Conservation (phyloP, 805 yeast species). For the Ogataea polymorpha region DNA sequence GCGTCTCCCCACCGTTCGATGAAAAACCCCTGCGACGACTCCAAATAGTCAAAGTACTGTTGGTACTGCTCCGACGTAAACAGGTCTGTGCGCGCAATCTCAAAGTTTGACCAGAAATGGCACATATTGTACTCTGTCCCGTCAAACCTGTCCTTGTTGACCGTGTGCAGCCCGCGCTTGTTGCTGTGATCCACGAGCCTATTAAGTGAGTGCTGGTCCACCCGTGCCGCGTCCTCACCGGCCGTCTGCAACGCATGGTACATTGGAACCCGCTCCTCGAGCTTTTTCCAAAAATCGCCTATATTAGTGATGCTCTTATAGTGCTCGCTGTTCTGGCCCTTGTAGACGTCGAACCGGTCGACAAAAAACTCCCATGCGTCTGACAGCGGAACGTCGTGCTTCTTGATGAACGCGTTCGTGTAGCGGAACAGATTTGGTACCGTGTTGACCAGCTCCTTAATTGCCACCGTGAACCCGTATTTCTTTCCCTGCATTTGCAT, state of each 20-base stretch:
- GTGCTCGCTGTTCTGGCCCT: slow-evolving; percentile 31
- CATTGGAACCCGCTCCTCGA: slow-evolving; percentile 28
- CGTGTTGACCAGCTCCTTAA: slow-evolving; percentile 76
- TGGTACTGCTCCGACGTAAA: slow-evolving; percentile 66
- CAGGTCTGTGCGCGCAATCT: slow-evolving; percentile 79
- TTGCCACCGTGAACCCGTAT: slow-evolving; percentile 82
- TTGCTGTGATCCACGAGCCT: slow-evolving; percentile 39
- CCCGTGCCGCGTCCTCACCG: slow-evolving; percentile 13
- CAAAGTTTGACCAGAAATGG: slow-evolving; percentile 93
- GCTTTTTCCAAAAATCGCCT: slow-evolving; percentile 26
- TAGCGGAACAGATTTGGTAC: slow-evolving; percentile 77
- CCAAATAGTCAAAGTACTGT: slow-evolving; percentile 65
- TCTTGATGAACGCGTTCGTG: slow-evolving; percentile 60
- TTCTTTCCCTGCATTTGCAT: slow-evolving; percentile 68
- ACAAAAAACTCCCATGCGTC: slow-evolving; percentile 69
- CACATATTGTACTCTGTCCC: slow-evolving; percentile 71
- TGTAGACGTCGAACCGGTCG: slow-evolving; percentile 36
- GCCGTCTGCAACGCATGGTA: slow-evolving; percentile 21
- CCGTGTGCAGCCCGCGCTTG: slow-evolving; percentile 29
- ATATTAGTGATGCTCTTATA: slow-evolving; percentile 25
- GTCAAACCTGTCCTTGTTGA: slow-evolving; percentile 55
- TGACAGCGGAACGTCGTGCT: slow-evolving; percentile 47
- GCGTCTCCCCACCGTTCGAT: slow-evolving; percentile 98
- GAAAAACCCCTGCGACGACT: slow-evolving; percentile 77
- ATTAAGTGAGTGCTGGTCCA: slow-evolving; percentile 34